Evolutionary conservation across 176 grass and related monocot species (phyloP).

Genomic region (Chrysopogon serrulatus): DNA sequence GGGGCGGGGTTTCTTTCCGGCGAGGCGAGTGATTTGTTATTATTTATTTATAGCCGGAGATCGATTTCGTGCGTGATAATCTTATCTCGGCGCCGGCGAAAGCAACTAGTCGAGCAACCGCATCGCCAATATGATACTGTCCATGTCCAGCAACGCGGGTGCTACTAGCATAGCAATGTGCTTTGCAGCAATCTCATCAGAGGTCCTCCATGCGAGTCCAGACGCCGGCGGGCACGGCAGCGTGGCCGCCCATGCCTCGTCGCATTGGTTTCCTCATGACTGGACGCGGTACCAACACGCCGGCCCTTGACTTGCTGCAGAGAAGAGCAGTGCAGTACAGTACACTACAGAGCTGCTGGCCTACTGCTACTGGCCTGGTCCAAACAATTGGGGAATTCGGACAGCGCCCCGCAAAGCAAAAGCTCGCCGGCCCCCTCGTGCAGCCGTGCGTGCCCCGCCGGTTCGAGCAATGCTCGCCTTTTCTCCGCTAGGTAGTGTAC

Average conservation of each 20-base stretch:
- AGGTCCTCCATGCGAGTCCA: not conserved
- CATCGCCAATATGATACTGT: not conserved
- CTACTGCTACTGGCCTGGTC: not conserved
- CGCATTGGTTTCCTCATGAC: not conserved
- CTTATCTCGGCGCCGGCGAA: not conserved
- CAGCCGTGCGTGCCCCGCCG: not conserved
- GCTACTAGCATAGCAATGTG: not conserved
- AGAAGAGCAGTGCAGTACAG: too few relatives aligned
- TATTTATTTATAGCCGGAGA: not conserved
- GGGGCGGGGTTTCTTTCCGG: not conserved
- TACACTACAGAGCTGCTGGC: too few relatives aligned
- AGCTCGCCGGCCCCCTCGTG: not conserved
- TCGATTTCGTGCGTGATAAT: not conserved
- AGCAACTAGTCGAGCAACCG: not conserved
- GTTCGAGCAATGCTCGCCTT: not conserved
- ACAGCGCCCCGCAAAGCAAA: not conserved
- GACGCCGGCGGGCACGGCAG: not conserved
- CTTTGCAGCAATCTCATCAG: not conserved
- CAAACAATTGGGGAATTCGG: slow-evolving; percentile 19
- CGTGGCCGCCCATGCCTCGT: not conserved
- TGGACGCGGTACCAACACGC: slow-evolving; percentile 10
- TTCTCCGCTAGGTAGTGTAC: not conserved
- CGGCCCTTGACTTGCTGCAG: not conserved
- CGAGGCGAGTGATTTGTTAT: slow-evolving; percentile 7
- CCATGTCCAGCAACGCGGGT: too few relatives aligned